phyloP scores from a whole-genome alignment of 2,329 filamentous ascomycete species.

The Penicillium griseofulvum region DNA sequence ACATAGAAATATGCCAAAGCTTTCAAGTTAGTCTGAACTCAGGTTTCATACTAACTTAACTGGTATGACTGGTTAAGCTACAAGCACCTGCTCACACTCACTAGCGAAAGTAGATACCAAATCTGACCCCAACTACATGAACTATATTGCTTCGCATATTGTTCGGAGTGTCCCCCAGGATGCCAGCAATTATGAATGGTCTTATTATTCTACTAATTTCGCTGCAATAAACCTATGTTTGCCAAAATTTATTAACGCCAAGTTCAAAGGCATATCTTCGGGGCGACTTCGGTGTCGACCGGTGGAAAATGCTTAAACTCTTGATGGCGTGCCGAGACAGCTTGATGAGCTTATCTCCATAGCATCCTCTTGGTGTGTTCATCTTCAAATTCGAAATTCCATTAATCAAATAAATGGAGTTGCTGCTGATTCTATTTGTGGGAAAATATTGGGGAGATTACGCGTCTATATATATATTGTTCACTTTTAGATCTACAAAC shows the following conservation, averaged over 20 bases:
- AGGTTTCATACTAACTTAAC: not conserved
- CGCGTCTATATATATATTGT: not conserved
- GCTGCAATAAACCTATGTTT: not conserved
- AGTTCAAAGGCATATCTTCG: not conserved
- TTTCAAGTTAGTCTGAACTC: not conserved
- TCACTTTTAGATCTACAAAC: not conserved
- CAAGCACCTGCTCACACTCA: not conserved
- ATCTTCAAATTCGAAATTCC: not conserved
- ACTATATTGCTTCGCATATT: not conserved
- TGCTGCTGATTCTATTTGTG: too few relatives aligned
- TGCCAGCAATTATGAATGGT: not conserved
- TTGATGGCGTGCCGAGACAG: conserved; percentile 1
- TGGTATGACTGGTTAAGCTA: not conserved
- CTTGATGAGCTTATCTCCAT: not conserved
- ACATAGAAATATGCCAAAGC: not conserved
- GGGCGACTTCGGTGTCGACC: not conserved
- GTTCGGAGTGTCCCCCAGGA: not conserved
- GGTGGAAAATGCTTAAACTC: not conserved
- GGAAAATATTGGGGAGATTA: not conserved
- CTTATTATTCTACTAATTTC: not conserved
- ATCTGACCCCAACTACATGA: too few relatives aligned
- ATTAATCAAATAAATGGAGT: not conserved
- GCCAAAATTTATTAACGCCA: not conserved
- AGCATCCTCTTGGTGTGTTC: not conserved
- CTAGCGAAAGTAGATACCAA: not conserved